Evolutionary conservation across 352 stramenopile species (phyloP).

Genomic region (Globisporangium orthogonon): DNA sequence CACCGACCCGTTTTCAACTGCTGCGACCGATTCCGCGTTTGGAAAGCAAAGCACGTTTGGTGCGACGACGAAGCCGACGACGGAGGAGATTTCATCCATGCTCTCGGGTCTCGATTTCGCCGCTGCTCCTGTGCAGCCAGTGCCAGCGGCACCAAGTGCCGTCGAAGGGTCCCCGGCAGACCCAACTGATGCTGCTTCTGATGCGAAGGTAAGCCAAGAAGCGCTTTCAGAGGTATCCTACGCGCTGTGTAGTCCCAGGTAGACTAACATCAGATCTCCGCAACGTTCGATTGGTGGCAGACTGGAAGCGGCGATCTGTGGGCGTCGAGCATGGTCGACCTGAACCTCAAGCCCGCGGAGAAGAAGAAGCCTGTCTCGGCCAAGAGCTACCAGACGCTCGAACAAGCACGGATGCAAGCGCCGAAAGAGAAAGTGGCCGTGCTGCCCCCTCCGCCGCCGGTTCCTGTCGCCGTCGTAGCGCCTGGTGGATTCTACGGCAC

Average conservation of each 20-base stretch:
- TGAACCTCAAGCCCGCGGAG: conserved; percentile 57
- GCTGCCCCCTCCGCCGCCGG: conserved; percentile 29
- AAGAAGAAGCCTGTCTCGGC: conserved; percentile 32
- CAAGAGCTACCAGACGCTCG: conserved; percentile 60
- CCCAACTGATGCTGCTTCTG: conserved; percentile 24
- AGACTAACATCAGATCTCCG: background rate
- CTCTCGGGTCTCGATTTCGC: conserved; percentile 72
- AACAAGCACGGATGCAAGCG: conserved; percentile 56
- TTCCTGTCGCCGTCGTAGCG: background rate
- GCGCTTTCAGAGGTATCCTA: too few relatives aligned
- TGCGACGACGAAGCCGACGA: conserved; percentile 8
- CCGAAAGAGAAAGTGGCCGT: conserved; percentile 60
- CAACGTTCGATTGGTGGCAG: conserved; percentile 10
- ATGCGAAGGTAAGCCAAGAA: conserved; percentile 11
- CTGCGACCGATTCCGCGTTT: conserved; percentile 1
- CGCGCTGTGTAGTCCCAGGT: too few relatives aligned
- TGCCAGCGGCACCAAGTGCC: conserved; percentile 14
- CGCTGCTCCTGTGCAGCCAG: conserved; percentile 28
- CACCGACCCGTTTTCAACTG: conserved; percentile 7
- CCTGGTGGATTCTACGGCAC: conserved; percentile 20
- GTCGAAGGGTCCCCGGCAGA: conserved; percentile 11
- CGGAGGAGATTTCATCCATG: conserved; percentile 71
- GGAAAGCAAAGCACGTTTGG: conserved; percentile 1
- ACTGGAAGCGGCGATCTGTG: conserved; percentile 51
- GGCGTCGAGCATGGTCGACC: conserved; percentile 66